A percentile compares a stretch with the other conserved stretches of the same genome.
phyloP scores from a whole-genome alignment of 129 eudicot genomes.

The Lonicera japonica region DNA sequence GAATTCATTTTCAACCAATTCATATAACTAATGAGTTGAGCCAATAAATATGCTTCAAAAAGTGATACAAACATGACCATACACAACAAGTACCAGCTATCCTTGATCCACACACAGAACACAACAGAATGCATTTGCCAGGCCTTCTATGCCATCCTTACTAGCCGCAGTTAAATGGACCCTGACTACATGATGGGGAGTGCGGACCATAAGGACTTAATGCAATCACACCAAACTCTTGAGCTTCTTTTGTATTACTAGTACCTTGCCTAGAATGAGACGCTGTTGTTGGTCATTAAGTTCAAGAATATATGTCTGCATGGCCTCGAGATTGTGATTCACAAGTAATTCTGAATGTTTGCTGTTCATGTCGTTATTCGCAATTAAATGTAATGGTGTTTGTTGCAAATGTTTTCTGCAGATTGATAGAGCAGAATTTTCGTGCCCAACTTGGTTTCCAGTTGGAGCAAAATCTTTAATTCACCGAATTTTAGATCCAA shows the following conservation, averaged over 20 bases:
- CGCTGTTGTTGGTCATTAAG: not conserved
- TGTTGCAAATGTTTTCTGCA: conserved; percentile 27
- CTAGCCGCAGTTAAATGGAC: too few species aligned
- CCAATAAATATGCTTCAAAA: too few species aligned
- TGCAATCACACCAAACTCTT: not conserved
- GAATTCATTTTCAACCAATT: too few species aligned
- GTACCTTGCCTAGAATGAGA: not conserved
- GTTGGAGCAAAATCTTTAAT: conserved; percentile 93
- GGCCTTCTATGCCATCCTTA: too few species aligned
- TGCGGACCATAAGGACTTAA: not conserved
- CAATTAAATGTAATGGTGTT: not conserved
- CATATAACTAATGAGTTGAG: too few species aligned
- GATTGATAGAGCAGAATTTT: conserved; percentile 82
- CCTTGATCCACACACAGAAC: too few species aligned
- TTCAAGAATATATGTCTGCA: conserved; percentile 3
- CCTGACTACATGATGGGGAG: not conserved
- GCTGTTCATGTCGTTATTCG: not conserved
- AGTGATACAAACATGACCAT: too few species aligned
- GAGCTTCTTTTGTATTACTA: not conserved
- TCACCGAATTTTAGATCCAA: conserved; percentile 79
- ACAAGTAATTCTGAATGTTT: not conserved
- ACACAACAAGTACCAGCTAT: too few species aligned
- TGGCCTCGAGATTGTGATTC: not conserved
- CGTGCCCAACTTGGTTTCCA: conserved; percentile 93
- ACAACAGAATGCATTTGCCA: too few species aligned